Percentiles rank a stretch among this genome's conserved stretches.
These are phyloP conservation scores for Delonix regia DNA, from an alignment of 306 rosid genomes.

Conservation along the genomic window DNA sequence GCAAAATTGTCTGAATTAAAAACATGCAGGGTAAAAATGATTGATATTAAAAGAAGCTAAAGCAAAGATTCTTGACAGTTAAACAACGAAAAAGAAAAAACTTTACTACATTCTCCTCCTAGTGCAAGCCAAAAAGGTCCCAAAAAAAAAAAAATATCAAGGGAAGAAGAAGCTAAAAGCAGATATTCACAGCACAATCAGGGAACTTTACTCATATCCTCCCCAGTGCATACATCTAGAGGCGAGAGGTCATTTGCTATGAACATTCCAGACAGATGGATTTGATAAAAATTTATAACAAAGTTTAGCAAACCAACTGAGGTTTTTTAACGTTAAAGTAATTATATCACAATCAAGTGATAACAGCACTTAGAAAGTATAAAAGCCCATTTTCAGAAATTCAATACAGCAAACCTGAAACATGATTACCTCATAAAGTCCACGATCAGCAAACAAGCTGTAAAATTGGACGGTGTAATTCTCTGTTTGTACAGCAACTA, in stretches of 20 bases:
- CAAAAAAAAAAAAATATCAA: too few species aligned
- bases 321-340: background rate
- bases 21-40: background rate
- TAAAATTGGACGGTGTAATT: slow-evolving; percentile 85
- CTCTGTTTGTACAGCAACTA: slow-evolving; percentile 77
- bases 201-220: background rate
- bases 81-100: background rate
- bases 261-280: background rate
- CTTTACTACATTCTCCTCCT: background rate
- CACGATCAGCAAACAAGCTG: slow-evolving; percentile 83
- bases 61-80: background rate
- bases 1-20: background rate
- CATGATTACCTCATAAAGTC: slow-evolving; percentile 72
- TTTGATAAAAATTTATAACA: background rate
- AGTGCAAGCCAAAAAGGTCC: background rate
- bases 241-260: background rate
- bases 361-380: background rate
- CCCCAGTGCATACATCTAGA: slow-evolving; percentile 1
- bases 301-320: background rate
- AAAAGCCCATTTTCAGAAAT: slow-evolving; percentile 9
- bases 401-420: slow-evolving; percentile 25
- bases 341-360: background rate
- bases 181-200: background rate
- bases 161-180: background rate
- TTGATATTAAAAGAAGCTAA: background rate